A percentile compares a stretch with the other conserved stretches of the same genome.
Evolutionary conservation across 441 rosid species (phyloP).

Genomic region (Aleurites moluccanus): DNA sequence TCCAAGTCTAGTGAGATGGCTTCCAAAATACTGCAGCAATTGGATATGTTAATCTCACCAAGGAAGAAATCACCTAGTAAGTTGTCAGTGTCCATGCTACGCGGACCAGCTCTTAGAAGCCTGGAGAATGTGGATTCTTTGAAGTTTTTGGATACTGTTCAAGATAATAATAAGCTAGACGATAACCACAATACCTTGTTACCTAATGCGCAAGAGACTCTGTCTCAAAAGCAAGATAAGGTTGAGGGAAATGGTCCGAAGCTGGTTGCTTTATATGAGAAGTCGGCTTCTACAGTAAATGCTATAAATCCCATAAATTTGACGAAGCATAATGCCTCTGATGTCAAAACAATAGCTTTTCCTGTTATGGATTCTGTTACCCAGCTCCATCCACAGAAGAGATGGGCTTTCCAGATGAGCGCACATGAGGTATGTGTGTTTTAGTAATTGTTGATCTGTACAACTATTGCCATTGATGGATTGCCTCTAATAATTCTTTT

Average conservation of each 20-base stretch:
- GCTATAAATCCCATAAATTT: conserved; percentile 27
- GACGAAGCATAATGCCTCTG: conserved; percentile 32
- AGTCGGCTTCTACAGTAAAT: conserved; percentile 36
- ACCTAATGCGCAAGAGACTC: conserved; percentile 32
- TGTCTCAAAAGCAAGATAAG: conserved; percentile 40
- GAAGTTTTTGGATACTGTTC: conserved; percentile 46
- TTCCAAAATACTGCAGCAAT: conserved; percentile 71
- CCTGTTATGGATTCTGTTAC: conserved; percentile 32
- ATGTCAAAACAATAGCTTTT: conserved; percentile 32
- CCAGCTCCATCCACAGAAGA: conserved; percentile 39
- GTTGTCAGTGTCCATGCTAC: conserved; percentile 76
- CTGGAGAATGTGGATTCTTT: conserved; percentile 64
- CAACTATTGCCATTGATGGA: neutral
- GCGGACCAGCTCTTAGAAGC: conserved; percentile 80
- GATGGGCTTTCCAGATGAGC: conserved; percentile 69
- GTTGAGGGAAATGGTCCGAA: conserved; percentile 48
- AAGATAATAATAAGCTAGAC: conserved; percentile 36
- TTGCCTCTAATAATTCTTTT: neutral
- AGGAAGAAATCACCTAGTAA: conserved; percentile 73
- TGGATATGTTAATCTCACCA: conserved; percentile 61
- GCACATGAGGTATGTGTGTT: conserved; percentile 66
- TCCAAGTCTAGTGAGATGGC: conserved; percentile 81
- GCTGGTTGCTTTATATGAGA: conserved; percentile 28
- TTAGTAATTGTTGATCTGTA: neutral
- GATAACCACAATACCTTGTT: conserved; percentile 17